These are phyloP conservation scores for Ceratocystis colombiana DNA, from an alignment of 2,329 filamentous ascomycete species.

Conservation along the genomic window DNA sequence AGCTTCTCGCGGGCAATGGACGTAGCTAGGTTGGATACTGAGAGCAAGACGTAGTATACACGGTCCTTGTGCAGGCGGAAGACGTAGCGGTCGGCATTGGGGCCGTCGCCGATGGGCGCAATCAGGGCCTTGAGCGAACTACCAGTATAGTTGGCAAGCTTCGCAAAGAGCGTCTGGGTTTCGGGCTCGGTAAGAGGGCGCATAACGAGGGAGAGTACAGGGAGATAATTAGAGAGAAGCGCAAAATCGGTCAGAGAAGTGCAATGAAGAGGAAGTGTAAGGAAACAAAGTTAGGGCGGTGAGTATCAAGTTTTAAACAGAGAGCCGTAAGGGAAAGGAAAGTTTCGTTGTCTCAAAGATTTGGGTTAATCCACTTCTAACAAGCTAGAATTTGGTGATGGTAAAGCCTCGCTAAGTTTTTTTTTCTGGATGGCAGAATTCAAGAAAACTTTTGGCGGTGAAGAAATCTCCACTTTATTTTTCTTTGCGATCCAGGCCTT, in stretches of 20 bases:
- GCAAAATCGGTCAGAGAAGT: background rate
- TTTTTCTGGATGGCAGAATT: slow-evolving; percentile 28
- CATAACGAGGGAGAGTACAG: slow-evolving; percentile 43
- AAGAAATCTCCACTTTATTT: slow-evolving; percentile 23
- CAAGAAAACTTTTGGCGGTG: slow-evolving; percentile 30
- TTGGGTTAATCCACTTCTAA: slow-evolving; percentile 17
- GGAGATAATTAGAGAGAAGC: slow-evolving; percentile 17
- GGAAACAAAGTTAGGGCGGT: background rate
- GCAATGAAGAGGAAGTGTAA: background rate
- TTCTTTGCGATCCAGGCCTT: slow-evolving; percentile 22
- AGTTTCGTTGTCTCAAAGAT: slow-evolving; percentile 15
- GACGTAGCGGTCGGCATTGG: slow-evolving; percentile 66
- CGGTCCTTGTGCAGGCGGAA: slow-evolving; percentile 74
- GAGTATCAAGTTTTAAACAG: slow-evolving; percentile 12
- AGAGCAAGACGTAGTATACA: slow-evolving; percentile 86
- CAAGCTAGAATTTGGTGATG: slow-evolving; percentile 17
- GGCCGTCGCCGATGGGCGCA: slow-evolving; percentile 56
- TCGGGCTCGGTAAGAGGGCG: slow-evolving; percentile 70
- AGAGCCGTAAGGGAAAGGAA: background rate
- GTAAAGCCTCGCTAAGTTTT: slow-evolving; percentile 20
- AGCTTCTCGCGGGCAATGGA: slow-evolving; percentile 73
- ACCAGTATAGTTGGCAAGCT: slow-evolving; percentile 89
- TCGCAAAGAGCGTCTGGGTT: slow-evolving; percentile 74
- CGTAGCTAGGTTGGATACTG: slow-evolving; percentile 82
- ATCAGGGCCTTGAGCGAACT: slow-evolving; percentile 77